phyloP scores from a whole-genome alignment of 2,329 filamentous ascomycete genomes.

The Dryadomyces quercus-mongolicae region DNA sequence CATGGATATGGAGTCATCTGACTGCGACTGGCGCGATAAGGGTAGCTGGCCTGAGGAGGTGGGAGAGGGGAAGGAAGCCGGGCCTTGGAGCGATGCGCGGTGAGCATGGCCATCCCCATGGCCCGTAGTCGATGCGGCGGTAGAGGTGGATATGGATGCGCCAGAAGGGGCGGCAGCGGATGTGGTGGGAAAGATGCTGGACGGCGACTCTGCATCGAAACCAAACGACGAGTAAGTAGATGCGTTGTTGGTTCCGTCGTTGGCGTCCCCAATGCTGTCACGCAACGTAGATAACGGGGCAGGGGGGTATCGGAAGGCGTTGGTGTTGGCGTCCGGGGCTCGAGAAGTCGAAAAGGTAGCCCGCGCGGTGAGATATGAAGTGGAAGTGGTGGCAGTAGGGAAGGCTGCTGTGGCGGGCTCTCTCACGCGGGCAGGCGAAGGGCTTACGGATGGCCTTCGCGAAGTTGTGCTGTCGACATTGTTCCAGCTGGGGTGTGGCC shows the following conservation, averaged over 20 bases:
- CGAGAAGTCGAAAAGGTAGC: slow-evolving; percentile 17
- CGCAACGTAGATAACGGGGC: slow-evolving; percentile 3
- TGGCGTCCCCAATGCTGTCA: slow-evolving; percentile 3
- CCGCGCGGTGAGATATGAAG: slow-evolving; percentile 2
- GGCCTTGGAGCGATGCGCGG: slow-evolving; percentile 26
- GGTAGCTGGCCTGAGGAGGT: not conserved
- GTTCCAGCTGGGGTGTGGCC: slow-evolving; percentile 44
- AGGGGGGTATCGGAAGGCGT: slow-evolving; percentile 26
- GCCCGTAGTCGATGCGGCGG: slow-evolving; percentile 12
- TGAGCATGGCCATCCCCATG: too few relatives aligned
- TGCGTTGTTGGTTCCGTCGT: not conserved
- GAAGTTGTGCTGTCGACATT: slow-evolving; percentile 32
- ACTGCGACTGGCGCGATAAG: slow-evolving; percentile 4
- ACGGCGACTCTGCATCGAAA: slow-evolving; percentile 4
- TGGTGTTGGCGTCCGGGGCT: slow-evolving; percentile 31
- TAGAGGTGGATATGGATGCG: slow-evolving; percentile 1
- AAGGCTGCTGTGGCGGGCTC: slow-evolving; percentile 28
- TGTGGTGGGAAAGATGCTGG: not conserved
- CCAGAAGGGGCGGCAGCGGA: slow-evolving; percentile 3
- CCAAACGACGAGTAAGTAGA: not conserved
- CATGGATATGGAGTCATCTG: slow-evolving; percentile 2
- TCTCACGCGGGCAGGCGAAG: slow-evolving; percentile 46
- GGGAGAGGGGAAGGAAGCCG: slow-evolving; percentile 4
- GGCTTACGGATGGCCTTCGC: slow-evolving; percentile 35
- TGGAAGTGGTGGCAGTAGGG: slow-evolving; percentile 29